Base-by-base conservation (phyloP, 2,329 filamentous ascomycete species). In the Monilinia polystroma region DNA sequence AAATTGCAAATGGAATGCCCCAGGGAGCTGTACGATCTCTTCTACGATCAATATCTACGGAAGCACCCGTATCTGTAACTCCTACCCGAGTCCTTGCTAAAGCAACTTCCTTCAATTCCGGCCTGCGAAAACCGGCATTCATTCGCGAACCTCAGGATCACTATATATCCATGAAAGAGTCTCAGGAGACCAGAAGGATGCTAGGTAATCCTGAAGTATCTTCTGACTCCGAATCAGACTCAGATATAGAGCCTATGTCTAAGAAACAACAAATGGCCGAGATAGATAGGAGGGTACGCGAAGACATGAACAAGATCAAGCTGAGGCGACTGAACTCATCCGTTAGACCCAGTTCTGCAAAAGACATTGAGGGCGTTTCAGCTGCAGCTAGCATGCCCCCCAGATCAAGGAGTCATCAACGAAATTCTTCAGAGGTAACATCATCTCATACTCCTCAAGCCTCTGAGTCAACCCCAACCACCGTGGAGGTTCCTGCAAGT, bases 121-220 rank as follows among this genome's bases (percentile, higher is more conserved):
- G 47, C 16, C 57, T 57, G 1, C 58, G 64, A 63, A 52, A 49
- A 23, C 43, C 64, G 10, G 47, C 60, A 20, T 53, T 58, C 20
- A 20, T 68, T 35, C 66, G 66, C 8, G 73, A 72, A 54, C 72
- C 72, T 43, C 69, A 69, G 10, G 53, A 53, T 23, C 66, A 60
- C 1, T 75, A 76, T 52, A 68, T 72, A 12, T 71, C 74, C 1
- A 73, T 73, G 67, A 72, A 74, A 51, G 72, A 75, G 47, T 75
- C 72, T 11, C 75, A 76, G 56, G 73, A 76, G 58, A 69, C 66
- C 56, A 67, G 72, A 66, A 63, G 64, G 20, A 66, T 53, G 6
- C n/a, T 60, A 10, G 53, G 35, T 11, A n/a, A 66, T 43, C 23
- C 53, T 51, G 26, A 45, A 20, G 47, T 18, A 47, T 65, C 20